These are phyloP conservation scores for Golubevia pallescens DNA, from an alignment of 1,284 basidiomycete species.

Conservation along the genomic window DNA sequence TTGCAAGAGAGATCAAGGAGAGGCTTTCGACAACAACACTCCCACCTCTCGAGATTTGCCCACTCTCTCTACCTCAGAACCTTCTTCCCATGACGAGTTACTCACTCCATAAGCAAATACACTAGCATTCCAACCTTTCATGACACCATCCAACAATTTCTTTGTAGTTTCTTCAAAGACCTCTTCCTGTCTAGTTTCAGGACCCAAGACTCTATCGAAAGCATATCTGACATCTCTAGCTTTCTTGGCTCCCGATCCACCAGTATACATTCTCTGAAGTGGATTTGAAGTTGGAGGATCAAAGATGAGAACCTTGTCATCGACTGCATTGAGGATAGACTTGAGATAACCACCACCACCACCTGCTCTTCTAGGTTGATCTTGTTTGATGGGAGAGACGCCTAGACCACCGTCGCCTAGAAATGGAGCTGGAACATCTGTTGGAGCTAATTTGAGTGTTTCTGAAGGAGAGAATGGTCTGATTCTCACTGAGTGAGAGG, in stretches of 20 bases:
- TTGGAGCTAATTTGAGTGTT: conserved; percentile 40
- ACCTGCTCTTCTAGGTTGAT: conserved; percentile 7
- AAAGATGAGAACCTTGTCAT: conserved; percentile 61
- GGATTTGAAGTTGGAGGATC: conserved; percentile 56
- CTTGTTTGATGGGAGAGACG: conserved; percentile 40
- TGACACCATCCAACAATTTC: conserved; percentile 51
- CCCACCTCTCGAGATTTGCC: too few species aligned
- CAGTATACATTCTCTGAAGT: conserved; percentile 26
- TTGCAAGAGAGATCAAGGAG: too few species aligned
- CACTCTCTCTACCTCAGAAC: too few species aligned
- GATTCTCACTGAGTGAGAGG: conserved; percentile 42
- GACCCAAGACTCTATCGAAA: conserved; percentile 59
- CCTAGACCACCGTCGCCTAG: conserved; percentile 60
- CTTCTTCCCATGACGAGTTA: neutral
- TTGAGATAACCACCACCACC: conserved; percentile 35
- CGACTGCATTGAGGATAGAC: conserved; percentile 55
- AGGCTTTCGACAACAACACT: too few species aligned
- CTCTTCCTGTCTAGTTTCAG: conserved; percentile 37
- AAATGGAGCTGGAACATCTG: conserved; percentile 48
- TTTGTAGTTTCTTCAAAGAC: conserved; percentile 56
- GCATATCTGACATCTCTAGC: conserved; percentile 56
- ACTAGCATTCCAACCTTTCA: conserved; percentile 61
- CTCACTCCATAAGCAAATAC: conserved; percentile 61
- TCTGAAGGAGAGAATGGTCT: conserved; percentile 57
- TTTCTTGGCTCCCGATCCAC: conserved; percentile 13